Evolutionary conservation across 371 early-diverging fungal genomes (phyloP).

Genomic region (Smittium culicis): DNA sequence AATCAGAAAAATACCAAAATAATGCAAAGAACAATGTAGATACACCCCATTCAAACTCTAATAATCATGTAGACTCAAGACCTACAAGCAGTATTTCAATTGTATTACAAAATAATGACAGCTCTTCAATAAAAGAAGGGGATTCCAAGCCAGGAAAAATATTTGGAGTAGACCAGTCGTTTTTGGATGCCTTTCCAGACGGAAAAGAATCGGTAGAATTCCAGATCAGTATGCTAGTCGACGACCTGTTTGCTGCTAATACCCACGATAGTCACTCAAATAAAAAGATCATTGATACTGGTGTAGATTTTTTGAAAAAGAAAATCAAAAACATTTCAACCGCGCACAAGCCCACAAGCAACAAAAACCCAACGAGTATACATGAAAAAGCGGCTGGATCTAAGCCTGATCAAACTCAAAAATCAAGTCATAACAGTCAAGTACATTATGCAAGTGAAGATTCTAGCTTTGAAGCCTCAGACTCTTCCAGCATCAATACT

Average conservation of each 20-base stretch:
- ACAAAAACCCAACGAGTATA: not conserved
- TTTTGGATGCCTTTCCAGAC: constrained; percentile 22
- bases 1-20: too few species aligned
- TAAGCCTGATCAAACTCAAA: not conserved
- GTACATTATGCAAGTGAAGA: too few species aligned
- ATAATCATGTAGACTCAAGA: too few species aligned
- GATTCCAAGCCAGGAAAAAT: too few species aligned
- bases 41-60: too few species aligned
- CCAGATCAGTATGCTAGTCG: constrained; percentile 71
- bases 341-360: not conserved
- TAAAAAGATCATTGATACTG: not conserved
- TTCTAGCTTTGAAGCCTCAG: not conserved
- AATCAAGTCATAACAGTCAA: too few species aligned
- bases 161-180: too few species aligned
- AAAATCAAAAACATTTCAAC: not conserved
- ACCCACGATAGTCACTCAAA: not conserved
- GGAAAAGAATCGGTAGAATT: constrained; percentile 62
- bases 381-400: not conserved
- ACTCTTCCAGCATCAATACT: not conserved
- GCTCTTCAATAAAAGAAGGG: not conserved
- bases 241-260: constrained; percentile 34
- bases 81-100: too few species aligned
- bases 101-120: too few species aligned
- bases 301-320: not conserved
- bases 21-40: too few species aligned